Base-by-base conservation (phyloP, 768 basidiomycete species). In the button mushroom (Agaricus bisporus) region DNA sequence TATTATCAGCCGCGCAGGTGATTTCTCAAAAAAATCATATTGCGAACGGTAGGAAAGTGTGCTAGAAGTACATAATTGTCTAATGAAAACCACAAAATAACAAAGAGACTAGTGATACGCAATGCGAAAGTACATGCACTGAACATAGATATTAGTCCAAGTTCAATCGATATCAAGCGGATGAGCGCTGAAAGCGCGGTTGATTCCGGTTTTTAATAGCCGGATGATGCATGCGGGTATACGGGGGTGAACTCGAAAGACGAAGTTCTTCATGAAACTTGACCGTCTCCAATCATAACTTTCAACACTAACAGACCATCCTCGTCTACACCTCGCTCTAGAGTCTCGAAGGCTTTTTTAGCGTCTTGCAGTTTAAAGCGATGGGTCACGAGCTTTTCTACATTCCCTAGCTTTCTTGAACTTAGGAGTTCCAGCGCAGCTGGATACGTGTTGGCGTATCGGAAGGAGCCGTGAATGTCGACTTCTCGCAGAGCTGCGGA, bases 401-500 rank as follows among this genome's bases (percentile, higher is more conserved):
- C 72, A 58, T 82, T 79, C 39, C 73, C 68, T 32, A 92, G 76
- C 59, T 75, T 75, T 29, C 88, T 87, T 4, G 83, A 80, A 14
- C 78, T 77, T 46, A 94, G 80, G 8, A 98, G 78, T 2, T 76
- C 70, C 42, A 98, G 73, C 18, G 95, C 95, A n/a, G 82, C 82
- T 17, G 88, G 82, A 66, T 95, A 98, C 9, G 91, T 94, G 72
- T 92, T 84, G 56, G 86, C 86, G 63, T 94, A 94, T 29, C 91
- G 81, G 79, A 97, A 97, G 36, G 88, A 89, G 59, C 94, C 95
- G 57, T 84, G 81, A 62, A 98, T 83, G 68, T 98, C 93, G 56
- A 98, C 91, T 70, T 97, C 95, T 48, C 95, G 85, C 53, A 85
- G 68, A 14, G 91, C 86, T 38, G 93, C 89, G 26, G 80, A 77